Base-by-base conservation (phyloP, 2,329 filamentous ascomycete genomes). In the Boeremia lycopersici region DNA sequence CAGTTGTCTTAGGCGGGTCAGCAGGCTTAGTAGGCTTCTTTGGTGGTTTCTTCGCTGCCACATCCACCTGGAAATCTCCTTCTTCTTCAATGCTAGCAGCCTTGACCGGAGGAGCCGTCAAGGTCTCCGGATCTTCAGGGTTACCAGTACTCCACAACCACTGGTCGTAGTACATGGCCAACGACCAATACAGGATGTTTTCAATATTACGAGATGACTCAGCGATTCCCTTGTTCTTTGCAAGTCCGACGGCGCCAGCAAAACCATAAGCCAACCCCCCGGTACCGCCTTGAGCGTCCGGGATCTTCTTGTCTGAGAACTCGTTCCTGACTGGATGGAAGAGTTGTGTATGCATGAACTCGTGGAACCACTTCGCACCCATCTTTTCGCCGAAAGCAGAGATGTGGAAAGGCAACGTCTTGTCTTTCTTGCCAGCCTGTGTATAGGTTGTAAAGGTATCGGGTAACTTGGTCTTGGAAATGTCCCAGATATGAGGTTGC, bases 131-230 rank as follows among this genome's bases (percentile, higher is more conserved):
- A 6, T 40, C 38, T 12, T 47, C 50, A 11, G 55, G 55, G 12
- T 55, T 58, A 2, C 55, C 55, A 13, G 55, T 58, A n/a, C 50
- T 55, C 55, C 55, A 58, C 6, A 54, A 2, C 45, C 46, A 58
- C 8, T 51, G 45, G n/a, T 55, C 42, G 17, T 49, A 55, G 38
- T 58, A 55, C 50, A 58, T 51, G 2, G 55, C 50, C 30, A 58
- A 28, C 1, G 40, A 55, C 55, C 55, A 58, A 23, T 58, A 58
- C 12, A 58, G 50, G 9, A 58, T 58, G 12, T 43, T 58, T n/a
- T 58, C 55, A 4, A 55, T 51, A 25, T 54, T 58, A 7, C 41
- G 40, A 30, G 55, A 54, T 3, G 55, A 53, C 15, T 43, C 41
- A 5, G 35, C 46, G 6, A 57, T 29, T 13, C 41, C 50, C 3